phyloP scores from a whole-genome alignment of 1,284 basidiomycete genomes.

The Neonothopanus nambi region DNA sequence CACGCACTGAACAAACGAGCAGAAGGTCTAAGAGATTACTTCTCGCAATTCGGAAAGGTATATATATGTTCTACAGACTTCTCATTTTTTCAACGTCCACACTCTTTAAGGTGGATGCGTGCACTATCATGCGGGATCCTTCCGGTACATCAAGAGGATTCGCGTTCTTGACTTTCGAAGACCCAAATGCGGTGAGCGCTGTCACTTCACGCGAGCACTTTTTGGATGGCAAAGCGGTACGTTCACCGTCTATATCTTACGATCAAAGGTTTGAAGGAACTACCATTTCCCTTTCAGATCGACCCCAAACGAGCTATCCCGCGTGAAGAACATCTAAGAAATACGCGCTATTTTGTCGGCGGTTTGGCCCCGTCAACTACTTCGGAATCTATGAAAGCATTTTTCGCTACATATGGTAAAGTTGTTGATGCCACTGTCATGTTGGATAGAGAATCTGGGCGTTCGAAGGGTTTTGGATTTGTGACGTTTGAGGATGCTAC shows the following conservation, averaged over 20 bases:
- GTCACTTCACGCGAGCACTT: slow-evolving; percentile 86
- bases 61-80: slow-evolving; percentile 12
- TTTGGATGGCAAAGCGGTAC: slow-evolving; percentile 87
- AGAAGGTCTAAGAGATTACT: slow-evolving; percentile 74
- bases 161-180: slow-evolving; percentile 92
- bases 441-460: slow-evolving; percentile 87
- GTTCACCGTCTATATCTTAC: slow-evolving; percentile 19
- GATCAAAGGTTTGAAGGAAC: too few species aligned
- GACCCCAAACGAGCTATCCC: slow-evolving; percentile 96
- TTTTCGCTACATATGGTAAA: slow-evolving; percentile 77
- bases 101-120: slow-evolving; percentile 71
- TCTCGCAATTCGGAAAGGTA: slow-evolving; percentile 73
- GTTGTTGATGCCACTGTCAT: slow-evolving; percentile 92
- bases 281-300: slow-evolving; percentile 56
- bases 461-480: slow-evolving; percentile 94
- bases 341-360: slow-evolving; percentile 88
- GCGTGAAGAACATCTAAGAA: slow-evolving; percentile 79
- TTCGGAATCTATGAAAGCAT: slow-evolving; percentile 78
- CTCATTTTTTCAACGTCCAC: slow-evolving; percentile 18
- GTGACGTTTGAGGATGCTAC: slow-evolving; percentile 85
- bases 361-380: slow-evolving; percentile 80
- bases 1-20: too few species aligned
- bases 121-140: slow-evolving; percentile 94
- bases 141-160: slow-evolving; percentile 91
- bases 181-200: slow-evolving; percentile 75